Evolutionary conservation across 768 basidiomycete species (phyloP), one percentile per base, ranked within the genome.

Genomic region (Rossbeevera mucosa): DNA sequence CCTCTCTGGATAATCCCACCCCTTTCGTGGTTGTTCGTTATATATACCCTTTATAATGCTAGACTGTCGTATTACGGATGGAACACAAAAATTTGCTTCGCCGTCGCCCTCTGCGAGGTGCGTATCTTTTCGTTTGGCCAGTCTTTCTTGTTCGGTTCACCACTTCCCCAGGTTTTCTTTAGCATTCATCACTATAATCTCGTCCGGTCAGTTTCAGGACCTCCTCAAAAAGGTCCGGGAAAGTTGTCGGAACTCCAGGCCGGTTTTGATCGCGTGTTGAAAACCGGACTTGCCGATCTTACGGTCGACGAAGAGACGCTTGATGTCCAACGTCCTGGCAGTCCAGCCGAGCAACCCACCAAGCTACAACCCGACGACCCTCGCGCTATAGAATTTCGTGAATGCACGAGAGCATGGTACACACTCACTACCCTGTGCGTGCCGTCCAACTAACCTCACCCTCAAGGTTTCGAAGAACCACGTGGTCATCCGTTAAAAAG

Each of bases 301-400:
- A 74, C 76, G 14, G 75, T 73, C 52, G 82, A 86, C 49, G 76
- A 82, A 53, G 83, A 82, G 60, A 74, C 77, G 7, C 69, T 79
- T 16, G 64, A 75, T 42, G 55, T 64, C 25, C 72, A 73, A 43
- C 71, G 80, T 52, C 82, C 85, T 31, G 79, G 75, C 38, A 86
- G 80, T 63, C 83, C 83, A 3, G 78, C 73, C 7, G 85, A 90
- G 65, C 59, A 72, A 7, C 79, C 86, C 47, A 70, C 70, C 5
- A 76, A 74, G 50, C 75, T 91, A n/a, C 78, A 79, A 22, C 70
- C 67, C 31, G 71, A 81, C 52, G 88, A 92, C 60, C 83, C 81
- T 9, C 80, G 87, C 7, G 86, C 87, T 2, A 68, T 86, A 31
- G 87, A 90, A 59, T 89, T 88, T 64, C 78, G 86, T 14, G 80